A percentile compares a stretch with the other conserved stretches of the same genome.
These are phyloP conservation scores for Lichina pygmaea DNA, from an alignment of 495 filamentous ascomycete genomes.

Conservation along the genomic window DNA sequence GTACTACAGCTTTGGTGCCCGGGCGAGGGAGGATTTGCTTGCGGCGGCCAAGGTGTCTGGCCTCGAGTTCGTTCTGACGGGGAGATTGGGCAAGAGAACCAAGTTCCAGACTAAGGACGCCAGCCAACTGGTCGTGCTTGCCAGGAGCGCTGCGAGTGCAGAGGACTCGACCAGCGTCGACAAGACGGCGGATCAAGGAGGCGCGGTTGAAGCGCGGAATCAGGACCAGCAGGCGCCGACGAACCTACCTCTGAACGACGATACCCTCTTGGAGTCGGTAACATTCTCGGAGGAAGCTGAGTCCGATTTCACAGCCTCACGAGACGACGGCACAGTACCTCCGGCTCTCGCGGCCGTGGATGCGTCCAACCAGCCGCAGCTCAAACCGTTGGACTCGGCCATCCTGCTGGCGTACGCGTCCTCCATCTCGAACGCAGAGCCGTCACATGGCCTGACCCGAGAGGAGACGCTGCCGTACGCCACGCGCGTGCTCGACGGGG, in stretches of 20 bases:
- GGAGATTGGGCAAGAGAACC: constrained; percentile 70
- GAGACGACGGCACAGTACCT: constrained; percentile 29
- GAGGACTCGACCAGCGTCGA: constrained; percentile 1
- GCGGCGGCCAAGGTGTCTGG: constrained; percentile 31
- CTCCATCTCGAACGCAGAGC: constrained; percentile 69
- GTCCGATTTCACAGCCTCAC: constrained; percentile 9
- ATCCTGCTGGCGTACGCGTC: constrained; percentile 60
- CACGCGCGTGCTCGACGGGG: constrained; percentile 61
- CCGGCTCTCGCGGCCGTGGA: constrained; percentile 29
- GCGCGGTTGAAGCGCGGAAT: not conserved
- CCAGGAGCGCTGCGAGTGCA: constrained; percentile 27
- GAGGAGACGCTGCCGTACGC: constrained; percentile 88
- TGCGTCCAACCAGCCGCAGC: constrained; percentile 55
- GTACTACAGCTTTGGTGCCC: constrained; percentile 58
- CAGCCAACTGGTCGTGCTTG: constrained; percentile 79
- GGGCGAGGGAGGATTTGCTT: constrained; percentile 42
- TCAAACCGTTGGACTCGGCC: constrained; percentile 60
- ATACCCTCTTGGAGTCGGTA: constrained; percentile 74
- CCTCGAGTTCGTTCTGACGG: constrained; percentile 66
- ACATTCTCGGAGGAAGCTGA: constrained; percentile 29
- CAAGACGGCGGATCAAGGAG: not conserved
- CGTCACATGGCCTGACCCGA: constrained; percentile 57
- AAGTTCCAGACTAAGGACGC: constrained; percentile 74
- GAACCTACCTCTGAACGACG: constrained; percentile 58
- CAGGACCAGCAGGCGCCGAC: constrained; percentile 17